Evolutionary conservation across 805 yeast species (phyloP).

Genomic region (Starmera quercuum): DNA sequence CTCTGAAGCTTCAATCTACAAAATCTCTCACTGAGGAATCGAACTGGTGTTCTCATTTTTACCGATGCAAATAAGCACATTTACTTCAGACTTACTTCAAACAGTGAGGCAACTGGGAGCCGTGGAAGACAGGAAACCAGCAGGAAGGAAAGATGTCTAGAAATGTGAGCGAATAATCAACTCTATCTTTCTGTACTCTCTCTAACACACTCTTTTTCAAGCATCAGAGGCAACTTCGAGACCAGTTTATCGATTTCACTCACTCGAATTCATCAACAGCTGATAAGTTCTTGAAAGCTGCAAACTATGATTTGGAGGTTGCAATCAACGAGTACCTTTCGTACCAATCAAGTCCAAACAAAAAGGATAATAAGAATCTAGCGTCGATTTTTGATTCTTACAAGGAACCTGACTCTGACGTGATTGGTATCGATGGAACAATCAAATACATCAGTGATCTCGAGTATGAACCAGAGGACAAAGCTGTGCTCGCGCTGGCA

Average conservation of each 20-base stretch:
- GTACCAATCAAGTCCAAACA: conserved; percentile 10
- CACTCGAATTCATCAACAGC: conserved; percentile 16
- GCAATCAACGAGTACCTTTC: conserved; percentile 20
- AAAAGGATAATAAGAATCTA: conserved; percentile 10
- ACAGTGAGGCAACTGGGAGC: too few species aligned
- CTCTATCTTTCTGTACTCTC: neutral
- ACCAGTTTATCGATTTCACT: conserved; percentile 21
- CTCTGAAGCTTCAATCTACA: too few species aligned
- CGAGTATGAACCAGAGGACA: conserved; percentile 67
- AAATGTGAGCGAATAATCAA: neutral
- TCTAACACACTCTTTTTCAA: neutral
- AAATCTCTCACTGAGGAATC: too few species aligned
- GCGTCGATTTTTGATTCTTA: conserved; percentile 13
- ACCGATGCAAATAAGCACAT: too few species aligned
- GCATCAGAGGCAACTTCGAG: conserved; percentile 17
- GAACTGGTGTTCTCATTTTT: too few species aligned
- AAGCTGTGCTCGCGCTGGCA: conserved; percentile 61
- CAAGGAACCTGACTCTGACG: conserved; percentile 13
- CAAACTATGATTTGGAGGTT: conserved; percentile 18
- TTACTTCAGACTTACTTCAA: too few species aligned
- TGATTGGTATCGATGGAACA: conserved; percentile 77
- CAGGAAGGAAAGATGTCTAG: too few species aligned
- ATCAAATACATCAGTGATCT: conserved; percentile 58
- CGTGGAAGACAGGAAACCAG: too few species aligned
- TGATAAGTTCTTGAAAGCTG: conserved; percentile 11